phyloP scores from a whole-genome alignment of 1,139 yeast genomes.

The Pneumocystis sp. region DNA sequence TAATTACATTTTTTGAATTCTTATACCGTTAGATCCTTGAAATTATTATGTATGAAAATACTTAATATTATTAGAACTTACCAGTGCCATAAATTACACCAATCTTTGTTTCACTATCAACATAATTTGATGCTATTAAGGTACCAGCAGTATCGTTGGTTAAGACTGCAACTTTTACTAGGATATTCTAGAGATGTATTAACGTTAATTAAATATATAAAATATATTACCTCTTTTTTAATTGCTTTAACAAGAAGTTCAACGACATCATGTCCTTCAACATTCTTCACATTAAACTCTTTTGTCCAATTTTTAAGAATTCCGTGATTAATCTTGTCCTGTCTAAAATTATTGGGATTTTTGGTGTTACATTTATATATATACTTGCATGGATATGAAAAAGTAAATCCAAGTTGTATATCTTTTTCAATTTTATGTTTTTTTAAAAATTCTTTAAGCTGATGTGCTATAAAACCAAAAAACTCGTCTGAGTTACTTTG shows the following conservation, averaged over 20 bases:
- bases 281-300: conserved; percentile 87
- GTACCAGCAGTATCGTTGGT: conserved; percentile 98
- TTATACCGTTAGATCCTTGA: conserved; percentile 41
- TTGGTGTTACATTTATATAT: not conserved
- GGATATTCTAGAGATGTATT: conserved; percentile 33
- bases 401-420: conserved; percentile 88
- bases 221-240: conserved; percentile 24
- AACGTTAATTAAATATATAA: not conserved
- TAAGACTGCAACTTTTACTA: conserved; percentile 77
- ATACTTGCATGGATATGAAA: conserved; percentile 63
- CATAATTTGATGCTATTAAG: conserved; percentile 84
- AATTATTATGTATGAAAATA: not conserved
- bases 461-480: conserved; percentile 75
- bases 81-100: conserved; percentile 94
- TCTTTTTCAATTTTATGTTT: conserved; percentile 29
- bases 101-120: conserved; percentile 79
- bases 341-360: conserved; percentile 28
- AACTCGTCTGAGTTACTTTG: conserved; percentile 62
- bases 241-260: conserved; percentile 76
- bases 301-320: conserved; percentile 92
- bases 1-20: conserved; percentile 28
- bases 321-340: conserved; percentile 69
- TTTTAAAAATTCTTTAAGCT: conserved; percentile 48
- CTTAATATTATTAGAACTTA: not conserved
- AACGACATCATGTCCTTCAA: conserved; percentile 89